These are phyloP conservation scores for Anastatica hierochuntica DNA, from an alignment of 345 rosid genomes.

Conservation along the genomic window DNA sequence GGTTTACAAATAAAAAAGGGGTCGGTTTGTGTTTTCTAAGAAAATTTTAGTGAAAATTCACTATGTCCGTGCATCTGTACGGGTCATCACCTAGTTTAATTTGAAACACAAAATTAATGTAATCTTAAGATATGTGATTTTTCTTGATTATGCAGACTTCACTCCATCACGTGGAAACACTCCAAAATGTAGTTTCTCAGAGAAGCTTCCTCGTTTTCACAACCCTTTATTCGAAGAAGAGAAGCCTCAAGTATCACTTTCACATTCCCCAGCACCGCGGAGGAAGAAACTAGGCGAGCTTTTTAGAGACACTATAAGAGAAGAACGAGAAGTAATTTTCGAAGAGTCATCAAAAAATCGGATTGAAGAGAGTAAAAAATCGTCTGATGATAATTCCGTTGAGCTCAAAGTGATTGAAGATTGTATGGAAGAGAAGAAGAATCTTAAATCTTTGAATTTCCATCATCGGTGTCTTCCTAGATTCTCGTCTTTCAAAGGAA, in stretches of 20 bases:
- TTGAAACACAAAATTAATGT: too few relatives aligned
- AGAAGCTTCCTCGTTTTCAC: slow-evolving; percentile 33
- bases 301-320: slow-evolving; percentile 46
- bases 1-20: too few relatives aligned
- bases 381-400: too few relatives aligned
- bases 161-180: slow-evolving; percentile 78
- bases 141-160: slow-evolving; percentile 39
- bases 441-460: slow-evolving; percentile 20
- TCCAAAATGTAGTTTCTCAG: slow-evolving; percentile 46
- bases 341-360: slow-evolving; percentile 17
- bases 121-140: too few relatives aligned
- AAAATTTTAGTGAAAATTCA: too few relatives aligned
- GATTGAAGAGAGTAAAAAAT: too few relatives aligned
- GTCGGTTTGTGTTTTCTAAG: too few relatives aligned
- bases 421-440: slow-evolving; percentile 30
- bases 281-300: slow-evolving; percentile 68
- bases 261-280: slow-evolving; percentile 34
- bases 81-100: too few relatives aligned
- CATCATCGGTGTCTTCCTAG: slow-evolving; percentile 64
- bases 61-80: too few relatives aligned
- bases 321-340: slow-evolving; percentile 19
- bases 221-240: slow-evolving; percentile 21
- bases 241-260: slow-evolving; percentile 24
- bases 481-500: too few relatives aligned
- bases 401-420: slow-evolving; percentile 29